phyloP scores from a whole-genome alignment of 805 yeast species.

The Lachancea quebecensis region DNA sequence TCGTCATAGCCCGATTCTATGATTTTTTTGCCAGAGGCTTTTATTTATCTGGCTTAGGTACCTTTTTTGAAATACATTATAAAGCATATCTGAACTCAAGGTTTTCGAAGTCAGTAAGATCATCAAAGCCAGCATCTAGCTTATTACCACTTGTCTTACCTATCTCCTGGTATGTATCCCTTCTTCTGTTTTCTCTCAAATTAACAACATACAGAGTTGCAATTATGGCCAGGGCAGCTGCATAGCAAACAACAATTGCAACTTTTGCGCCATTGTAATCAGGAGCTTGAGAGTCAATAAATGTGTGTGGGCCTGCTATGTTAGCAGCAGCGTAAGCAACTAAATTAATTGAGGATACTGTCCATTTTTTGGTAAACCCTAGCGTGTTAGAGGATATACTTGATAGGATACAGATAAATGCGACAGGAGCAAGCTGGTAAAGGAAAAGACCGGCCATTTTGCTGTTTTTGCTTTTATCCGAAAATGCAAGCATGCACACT shows the following conservation, averaged over 20 bases:
- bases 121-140: constrained; percentile 38
- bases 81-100: constrained; percentile 33
- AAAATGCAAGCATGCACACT: constrained; percentile 37
- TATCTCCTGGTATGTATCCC: constrained; percentile 28
- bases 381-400: constrained; percentile 42
- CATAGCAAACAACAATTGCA: constrained; percentile 40
- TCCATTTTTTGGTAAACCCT: constrained; percentile 60
- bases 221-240: constrained; percentile 32
- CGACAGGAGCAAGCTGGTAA: constrained; percentile 27
- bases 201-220: constrained; percentile 24
- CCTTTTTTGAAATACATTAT: constrained; percentile 4
- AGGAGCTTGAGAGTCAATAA: constrained; percentile 47
- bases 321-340: constrained; percentile 59
- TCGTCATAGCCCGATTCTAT: too few relatives aligned
- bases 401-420: constrained; percentile 25
- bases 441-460: constrained; percentile 33
- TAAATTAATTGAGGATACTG: constrained; percentile 47
- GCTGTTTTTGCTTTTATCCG: constrained; percentile 24
- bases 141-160: constrained; percentile 6
- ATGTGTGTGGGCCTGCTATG: constrained; percentile 64
- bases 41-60: too few relatives aligned
- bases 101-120: constrained; percentile 39
- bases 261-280: constrained; percentile 45
- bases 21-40: too few relatives aligned
- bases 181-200: constrained; percentile 33